A percentile compares a stretch with the other conserved stretches of the same genome.
These are phyloP conservation scores for Eimeria tenella DNA, from an alignment of 169 alveolate species.

Conservation along the genomic window DNA sequence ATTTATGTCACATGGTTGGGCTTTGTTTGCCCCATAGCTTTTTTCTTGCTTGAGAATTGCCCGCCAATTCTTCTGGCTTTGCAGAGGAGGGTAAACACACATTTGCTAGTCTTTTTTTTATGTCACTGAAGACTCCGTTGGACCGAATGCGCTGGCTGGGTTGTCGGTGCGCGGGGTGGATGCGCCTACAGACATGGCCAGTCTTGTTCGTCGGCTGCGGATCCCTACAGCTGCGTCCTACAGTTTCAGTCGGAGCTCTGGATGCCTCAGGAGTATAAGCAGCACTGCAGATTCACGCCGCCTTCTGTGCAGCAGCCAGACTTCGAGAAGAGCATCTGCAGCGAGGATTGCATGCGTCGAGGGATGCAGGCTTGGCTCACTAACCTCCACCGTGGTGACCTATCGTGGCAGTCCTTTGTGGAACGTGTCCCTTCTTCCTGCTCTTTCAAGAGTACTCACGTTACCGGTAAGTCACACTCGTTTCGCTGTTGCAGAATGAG, in stretches of 20 bases:
- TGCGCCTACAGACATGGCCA: slow-evolving; percentile 28
- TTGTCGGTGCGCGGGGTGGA: too few relatives aligned
- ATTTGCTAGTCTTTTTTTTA: too few relatives aligned
- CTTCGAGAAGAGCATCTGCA: slow-evolving; percentile 45
- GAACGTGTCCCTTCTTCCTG: slow-evolving; percentile 22
- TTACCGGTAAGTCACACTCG: background rate
- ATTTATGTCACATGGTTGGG: too few relatives aligned
- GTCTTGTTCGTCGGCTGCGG: slow-evolving; percentile 15
- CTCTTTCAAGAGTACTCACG: background rate
- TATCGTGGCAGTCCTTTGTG: slow-evolving; percentile 7
- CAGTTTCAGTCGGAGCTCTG: slow-evolving; percentile 32
- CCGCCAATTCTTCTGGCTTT: too few relatives aligned
- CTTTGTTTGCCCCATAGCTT: too few relatives aligned
- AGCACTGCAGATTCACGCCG: slow-evolving; percentile 25
- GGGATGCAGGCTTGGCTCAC: slow-evolving; percentile 59
- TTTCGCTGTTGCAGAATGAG: background rate
- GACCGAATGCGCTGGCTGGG: too few relatives aligned
- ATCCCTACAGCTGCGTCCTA: slow-evolving; percentile 27
- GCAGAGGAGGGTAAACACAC: too few relatives aligned
- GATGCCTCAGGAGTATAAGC: slow-evolving; percentile 32
- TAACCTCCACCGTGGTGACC: slow-evolving; percentile 25
- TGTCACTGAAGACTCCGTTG: too few relatives aligned
- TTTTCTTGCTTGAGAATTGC: too few relatives aligned
- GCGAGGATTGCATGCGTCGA: slow-evolving; percentile 47
- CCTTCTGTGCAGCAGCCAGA: slow-evolving; percentile 62